Evolutionary conservation across 352 stramenopile species (phyloP), one percentile per base, ranked within the genome.

Genomic region (Phytophthora palmivora): DNA sequence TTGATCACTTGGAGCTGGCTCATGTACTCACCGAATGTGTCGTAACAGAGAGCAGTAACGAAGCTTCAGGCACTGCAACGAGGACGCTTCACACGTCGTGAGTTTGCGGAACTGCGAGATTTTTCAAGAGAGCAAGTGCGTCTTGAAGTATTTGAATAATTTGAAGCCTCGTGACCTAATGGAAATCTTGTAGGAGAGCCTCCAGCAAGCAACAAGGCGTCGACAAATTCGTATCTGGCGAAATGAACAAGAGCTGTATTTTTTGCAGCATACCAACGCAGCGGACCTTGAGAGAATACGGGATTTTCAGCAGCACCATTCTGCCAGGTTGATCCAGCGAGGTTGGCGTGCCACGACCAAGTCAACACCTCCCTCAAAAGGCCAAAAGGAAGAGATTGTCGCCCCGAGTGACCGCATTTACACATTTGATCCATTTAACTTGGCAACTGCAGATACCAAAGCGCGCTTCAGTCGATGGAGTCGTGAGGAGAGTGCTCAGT

Each of bases 181-280:
- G 26, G 15, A 22, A 53, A 33, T 55, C 6, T 58, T 58, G 26
- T 68, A 91, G 70, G 64, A 79, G 21, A 63, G 52, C 14, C 85
- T 83, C 39, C 56, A 80, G 19, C 47, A 52, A 24, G 76, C 80
- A 21, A 82, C 71, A 46, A 70, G 79, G 26, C 68, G 67, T 10
- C 61, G 82, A 10, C 70, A 88, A 45, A 55, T 72, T 19, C 76
- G 82, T 18, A 79, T 93, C 26, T 84, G 72, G 76, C 72, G 70
- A n/a, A 73, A 82, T 47, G 78, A 90, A 53, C 78, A 90, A 37
- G 72, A 88, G 21, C 72, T 91, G 12, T 77, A 82, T 24, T 91
- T 91, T 41, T 69, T 93, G 48, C 74, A 85, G 34, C 66, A 79
- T 42, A 90, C 78, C 21, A 84, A 72, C 8, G 60, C 78, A 26